Evolutionary conservation across 257 asterid species (phyloP), one percentile per base, ranked within the genome.

Genomic region (Perilla frutescens): DNA sequence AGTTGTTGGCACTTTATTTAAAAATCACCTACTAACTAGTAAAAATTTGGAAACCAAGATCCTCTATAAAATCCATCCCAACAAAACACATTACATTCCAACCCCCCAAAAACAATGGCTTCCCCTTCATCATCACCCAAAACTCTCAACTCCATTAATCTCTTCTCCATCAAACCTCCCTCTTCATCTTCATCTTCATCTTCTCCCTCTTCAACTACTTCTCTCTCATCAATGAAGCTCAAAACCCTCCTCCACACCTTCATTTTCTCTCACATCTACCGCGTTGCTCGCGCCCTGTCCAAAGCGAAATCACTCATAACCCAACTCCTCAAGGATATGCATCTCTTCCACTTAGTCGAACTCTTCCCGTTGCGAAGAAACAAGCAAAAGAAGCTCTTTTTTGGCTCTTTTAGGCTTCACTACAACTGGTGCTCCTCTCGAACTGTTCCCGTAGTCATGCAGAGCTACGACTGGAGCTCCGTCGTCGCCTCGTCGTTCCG

Each of bases 391-490:
- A 87, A 86, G 49, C 70, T 88, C 62, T 82, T 86, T 40, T 79
- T 91, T 71, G 91, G 95, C 29, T 91, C 97, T 3, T 91, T 91
- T 32, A 77, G 95, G 72, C 70, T 89, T 40, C 91, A 89, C 48
- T 89, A 91, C 76, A 91, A 87, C 13, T 91, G 97, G 97, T 84
- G 93, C 29, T 86, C 97, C 1, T 84, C 82, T 49, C 87, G 81
- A 59, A 83, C 83, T 9, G 47, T 82, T 47, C 90, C 87, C 7
- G 26, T 70, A 5, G 31, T 65, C 14, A 76, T 72, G 5, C 78
- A 79, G 12, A 13, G 8, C 29, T 9, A 88, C 3, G 66, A 75
- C 0, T 88, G 91, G 88, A 84, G 83, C 37, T 76, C 82, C 0
- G 29, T 40, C 9, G 20, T 74, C 29, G 50, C 83, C 1, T 34